Conservation (phyloP, 345 rosid genomes). For the Syzygium oleosum region DNA sequence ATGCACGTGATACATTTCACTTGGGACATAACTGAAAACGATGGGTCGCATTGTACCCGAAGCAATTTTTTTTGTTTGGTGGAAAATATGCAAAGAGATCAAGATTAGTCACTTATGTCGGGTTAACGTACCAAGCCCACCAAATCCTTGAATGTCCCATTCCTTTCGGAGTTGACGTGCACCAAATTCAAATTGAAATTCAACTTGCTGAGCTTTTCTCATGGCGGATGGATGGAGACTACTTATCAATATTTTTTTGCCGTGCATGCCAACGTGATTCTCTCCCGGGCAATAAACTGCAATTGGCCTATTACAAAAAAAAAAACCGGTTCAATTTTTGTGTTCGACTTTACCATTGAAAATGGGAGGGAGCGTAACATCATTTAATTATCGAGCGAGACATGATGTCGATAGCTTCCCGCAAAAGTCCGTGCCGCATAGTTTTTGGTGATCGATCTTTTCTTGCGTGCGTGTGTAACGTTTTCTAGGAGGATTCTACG, state of each 20-base stretch:
- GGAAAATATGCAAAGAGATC: neutral
- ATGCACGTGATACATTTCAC: neutral
- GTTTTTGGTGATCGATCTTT: neutral
- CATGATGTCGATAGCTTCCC: neutral
- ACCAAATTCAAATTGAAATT: neutral
- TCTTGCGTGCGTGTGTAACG: neutral
- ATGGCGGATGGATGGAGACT: neutral
- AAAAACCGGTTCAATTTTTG: neutral
- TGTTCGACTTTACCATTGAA: neutral
- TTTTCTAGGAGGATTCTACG: neutral
- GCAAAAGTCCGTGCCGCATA: neutral
- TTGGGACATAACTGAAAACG: neutral
- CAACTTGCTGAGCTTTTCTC: neutral
- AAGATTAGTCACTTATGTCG: neutral
- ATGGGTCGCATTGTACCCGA: neutral
- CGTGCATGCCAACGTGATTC: neutral
- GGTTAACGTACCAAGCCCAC: neutral
- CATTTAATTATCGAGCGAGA: neutral
- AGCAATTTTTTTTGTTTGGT: neutral
- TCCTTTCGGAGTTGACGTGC: neutral
- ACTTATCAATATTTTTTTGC: neutral
- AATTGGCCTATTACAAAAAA: neutral
- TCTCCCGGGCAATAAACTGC: neutral
- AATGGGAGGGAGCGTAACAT: neutral
- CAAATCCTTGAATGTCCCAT: neutral